Evolutionary conservation across 108 stramenopile species (phyloP), one percentile per base, ranked within the genome.

Genomic region (Parietichytrium sp.): DNA sequence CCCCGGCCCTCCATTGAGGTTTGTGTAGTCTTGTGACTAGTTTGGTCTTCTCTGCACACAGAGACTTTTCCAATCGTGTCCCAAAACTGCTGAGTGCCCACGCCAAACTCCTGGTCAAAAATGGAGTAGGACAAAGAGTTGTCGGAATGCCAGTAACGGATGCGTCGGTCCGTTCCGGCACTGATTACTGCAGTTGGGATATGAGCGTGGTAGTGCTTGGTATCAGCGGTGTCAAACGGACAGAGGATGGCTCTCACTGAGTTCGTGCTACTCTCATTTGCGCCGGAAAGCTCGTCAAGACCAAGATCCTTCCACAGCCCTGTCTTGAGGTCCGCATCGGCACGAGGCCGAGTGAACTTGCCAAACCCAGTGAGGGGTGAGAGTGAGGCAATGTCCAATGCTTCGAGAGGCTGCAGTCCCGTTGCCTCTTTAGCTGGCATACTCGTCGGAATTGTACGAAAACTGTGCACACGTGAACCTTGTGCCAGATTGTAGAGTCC

Each of bases 21-120:
- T 72, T 72, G 61, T 7, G n/a, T n/a, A n/a, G n/a, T n/a, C 29
- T 55, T 13, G 54, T 55, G 54, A 20, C 54, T 42, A 10, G 61
- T 42, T 45, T 45, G 36, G 20, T 72, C 61, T 27, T 72, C 61
- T n/a, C 61, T 33, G 2, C 61, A 72, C 0, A 72, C 61, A 0
- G 45, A 33, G 0, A 72, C 61, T 25, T 72, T 72, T n/a, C 61
- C 61, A 27, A 72, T 16, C 20, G 29, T 10, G 33, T 72, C 61
- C 61, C 61, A 72, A 1, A 45, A 38, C 61, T 72, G 61, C 13
- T 72, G 36, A 12, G 45, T 42, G 10, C 38, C 36, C 38, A n/a
- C 45, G 61, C 61, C 61, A 72, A 72, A 72, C 20, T 72, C 61
- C 42, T 72, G 61, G 61, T 72, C 61, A 45, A 72, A 72, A 7